These are phyloP conservation scores for Passalora sequoiae DNA, from an alignment of 2,329 filamentous ascomycete genomes.

Conservation along the genomic window DNA sequence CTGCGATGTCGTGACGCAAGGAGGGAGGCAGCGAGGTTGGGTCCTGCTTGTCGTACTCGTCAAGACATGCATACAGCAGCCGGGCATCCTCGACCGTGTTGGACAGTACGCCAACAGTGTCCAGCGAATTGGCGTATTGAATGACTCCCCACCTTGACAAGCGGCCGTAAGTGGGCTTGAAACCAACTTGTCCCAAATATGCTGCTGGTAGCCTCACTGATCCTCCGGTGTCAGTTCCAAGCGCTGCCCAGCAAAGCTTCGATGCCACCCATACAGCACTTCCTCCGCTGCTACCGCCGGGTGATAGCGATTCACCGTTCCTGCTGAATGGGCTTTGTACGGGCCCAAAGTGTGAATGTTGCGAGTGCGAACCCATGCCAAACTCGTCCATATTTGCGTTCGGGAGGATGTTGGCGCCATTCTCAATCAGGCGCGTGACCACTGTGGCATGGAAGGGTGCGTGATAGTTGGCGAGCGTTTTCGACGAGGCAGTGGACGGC, in stretches of 20 bases:
- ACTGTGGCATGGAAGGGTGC: conserved; percentile 82
- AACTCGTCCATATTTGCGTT: conserved; percentile 91
- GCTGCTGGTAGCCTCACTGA: conserved; percentile 83
- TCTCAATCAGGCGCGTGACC: conserved; percentile 59
- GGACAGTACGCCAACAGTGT: conserved; percentile 78
- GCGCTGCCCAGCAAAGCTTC: conserved; percentile 59
- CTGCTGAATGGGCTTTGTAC: conserved; percentile 51
- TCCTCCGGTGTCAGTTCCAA: conserved; percentile 92
- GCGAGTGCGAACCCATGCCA: conserved; percentile 84
- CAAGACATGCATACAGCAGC: conserved; percentile 44
- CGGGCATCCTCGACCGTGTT: conserved; percentile 46
- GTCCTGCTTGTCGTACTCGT: conserved; percentile 62
- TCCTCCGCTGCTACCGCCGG: conserved; percentile 87
- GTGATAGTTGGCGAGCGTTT: conserved; percentile 60
- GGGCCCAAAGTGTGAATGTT: conserved; percentile 61
- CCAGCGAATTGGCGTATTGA: conserved; percentile 86
- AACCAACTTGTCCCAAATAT: conserved; percentile 76
- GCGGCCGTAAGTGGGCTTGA: conserved; percentile 88
- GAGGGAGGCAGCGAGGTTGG: conserved; percentile 63
- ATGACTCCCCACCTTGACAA: conserved; percentile 81
- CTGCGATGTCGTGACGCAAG: conserved; percentile 49
- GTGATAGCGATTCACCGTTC: conserved; percentile 49
- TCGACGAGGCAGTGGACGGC: conserved; percentile 71
- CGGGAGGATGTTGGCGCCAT: conserved; percentile 61
- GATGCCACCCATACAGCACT: conserved; percentile 78